Percentiles rank a stretch among this genome's conserved stretches.
Conservation (phyloP, 768 basidiomycete genomes). For the Pulveroboletus sp. region DNA sequence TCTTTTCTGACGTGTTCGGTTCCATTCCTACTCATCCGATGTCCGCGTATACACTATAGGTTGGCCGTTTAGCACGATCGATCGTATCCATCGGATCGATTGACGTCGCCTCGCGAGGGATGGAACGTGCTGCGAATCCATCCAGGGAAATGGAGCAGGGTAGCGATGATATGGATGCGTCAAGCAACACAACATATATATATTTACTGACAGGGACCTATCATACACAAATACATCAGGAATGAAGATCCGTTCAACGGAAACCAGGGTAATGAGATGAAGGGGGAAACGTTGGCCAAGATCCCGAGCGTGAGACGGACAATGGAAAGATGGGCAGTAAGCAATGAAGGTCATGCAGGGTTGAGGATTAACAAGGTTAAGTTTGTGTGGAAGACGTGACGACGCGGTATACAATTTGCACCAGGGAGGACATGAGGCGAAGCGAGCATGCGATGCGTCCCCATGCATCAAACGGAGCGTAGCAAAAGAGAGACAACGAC, state of each 20-base stretch:
- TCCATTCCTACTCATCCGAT: background rate
- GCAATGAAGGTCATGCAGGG: slow-evolving; percentile 2
- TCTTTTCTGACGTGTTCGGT: slow-evolving; percentile 6
- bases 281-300: background rate
- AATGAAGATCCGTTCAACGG: slow-evolving; percentile 1
- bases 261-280: background rate
- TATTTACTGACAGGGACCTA: slow-evolving; percentile 18
- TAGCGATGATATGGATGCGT: slow-evolving; percentile 15
- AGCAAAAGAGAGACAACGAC: background rate
- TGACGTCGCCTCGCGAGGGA: background rate
- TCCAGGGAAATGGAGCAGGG: background rate
- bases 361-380: slow-evolving; percentile 1
- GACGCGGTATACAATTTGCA: background rate
- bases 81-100: background rate
- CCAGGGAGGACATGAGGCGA: slow-evolving; percentile 7
- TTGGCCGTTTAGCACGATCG: background rate
- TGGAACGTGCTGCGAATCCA: background rate
- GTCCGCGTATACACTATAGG: background rate
- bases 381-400: slow-evolving; percentile 9
- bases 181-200: slow-evolving; percentile 21
- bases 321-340: background rate
- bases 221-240: slow-evolving; percentile 17
- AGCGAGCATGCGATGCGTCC: slow-evolving; percentile 5
- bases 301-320: background rate
- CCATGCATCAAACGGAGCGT: slow-evolving; percentile 4